These are phyloP conservation scores for Lepidium didymum DNA, from an alignment of 345 rosid genomes.

Conservation along the genomic window DNA sequence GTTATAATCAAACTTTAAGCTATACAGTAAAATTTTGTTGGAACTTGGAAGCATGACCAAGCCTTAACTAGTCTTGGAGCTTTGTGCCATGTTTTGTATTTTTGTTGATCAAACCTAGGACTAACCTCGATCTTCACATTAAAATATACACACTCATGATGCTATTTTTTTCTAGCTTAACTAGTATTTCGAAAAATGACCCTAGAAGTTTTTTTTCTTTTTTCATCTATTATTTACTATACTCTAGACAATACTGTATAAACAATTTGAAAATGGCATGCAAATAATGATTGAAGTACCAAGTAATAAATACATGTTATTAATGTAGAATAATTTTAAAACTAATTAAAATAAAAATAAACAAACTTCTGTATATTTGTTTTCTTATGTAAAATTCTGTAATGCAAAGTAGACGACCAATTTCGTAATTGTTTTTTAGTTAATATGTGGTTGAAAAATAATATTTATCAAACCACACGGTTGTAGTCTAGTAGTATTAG, in stretches of 20 bases:
- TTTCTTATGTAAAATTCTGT: too few relatives aligned
- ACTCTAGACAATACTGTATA: not conserved
- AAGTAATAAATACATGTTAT: not conserved
- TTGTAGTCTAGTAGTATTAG: too few relatives aligned
- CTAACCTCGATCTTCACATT: slow-evolving; percentile 24
- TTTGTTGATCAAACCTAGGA: slow-evolving; percentile 23
- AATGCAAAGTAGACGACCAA: too few relatives aligned
- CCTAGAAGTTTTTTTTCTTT: not conserved
- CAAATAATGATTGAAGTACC: not conserved
- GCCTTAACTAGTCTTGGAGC: slow-evolving; percentile 14
- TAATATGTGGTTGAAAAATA: too few relatives aligned
- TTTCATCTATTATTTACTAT: not conserved
- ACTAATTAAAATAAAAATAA: too few relatives aligned
- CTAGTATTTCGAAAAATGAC: not conserved
- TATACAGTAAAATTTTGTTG: not conserved
- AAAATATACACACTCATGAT: not conserved
- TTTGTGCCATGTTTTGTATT: slow-evolving; percentile 12
- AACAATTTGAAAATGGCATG: not conserved
- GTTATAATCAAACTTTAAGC: not conserved
- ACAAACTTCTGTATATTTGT: too few relatives aligned
- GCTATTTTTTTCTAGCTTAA: not conserved
- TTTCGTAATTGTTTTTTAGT: too few relatives aligned
- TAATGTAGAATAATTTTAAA: too few relatives aligned
- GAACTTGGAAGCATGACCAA: slow-evolving; percentile 1
- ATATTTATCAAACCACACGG: too few relatives aligned